Conservation (phyloP, 75 land plant genomes). For the Gnetum montanum region DNA sequence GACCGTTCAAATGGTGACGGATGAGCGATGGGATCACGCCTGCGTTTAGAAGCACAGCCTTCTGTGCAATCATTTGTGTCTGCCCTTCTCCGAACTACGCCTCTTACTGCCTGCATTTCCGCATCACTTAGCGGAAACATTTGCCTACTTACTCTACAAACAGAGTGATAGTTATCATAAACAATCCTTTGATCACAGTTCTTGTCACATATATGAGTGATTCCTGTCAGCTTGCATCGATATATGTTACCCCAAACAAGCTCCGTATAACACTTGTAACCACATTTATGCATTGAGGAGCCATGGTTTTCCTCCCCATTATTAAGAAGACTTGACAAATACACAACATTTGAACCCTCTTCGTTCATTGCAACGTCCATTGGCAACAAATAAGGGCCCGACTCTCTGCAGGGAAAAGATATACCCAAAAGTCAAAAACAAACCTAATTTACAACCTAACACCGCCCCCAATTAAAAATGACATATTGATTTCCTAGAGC, state of each 20-base stretch:
- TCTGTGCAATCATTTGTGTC: constrained; percentile 23
- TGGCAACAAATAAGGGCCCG: too few relatives aligned
- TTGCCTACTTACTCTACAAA: constrained; percentile 72
- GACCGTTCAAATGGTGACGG: constrained; percentile 65
- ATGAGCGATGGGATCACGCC: constrained; percentile 32
- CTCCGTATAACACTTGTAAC: constrained; percentile 60
- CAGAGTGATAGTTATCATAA: constrained; percentile 78
- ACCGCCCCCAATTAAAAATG: too few relatives aligned
- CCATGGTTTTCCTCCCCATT: constrained; percentile 29
- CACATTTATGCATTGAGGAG: constrained; percentile 89
- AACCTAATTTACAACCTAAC: too few relatives aligned
- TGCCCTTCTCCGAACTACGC: constrained; percentile 60
- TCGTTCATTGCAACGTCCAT: constrained; percentile 22
- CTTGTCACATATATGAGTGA: constrained; percentile 83
- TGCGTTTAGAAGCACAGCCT: constrained; percentile 46
- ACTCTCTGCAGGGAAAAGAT: too few relatives aligned
- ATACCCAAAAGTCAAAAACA: too few relatives aligned
- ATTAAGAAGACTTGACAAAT: constrained; percentile 58
- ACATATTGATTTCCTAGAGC: too few relatives aligned
- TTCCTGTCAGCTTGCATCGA: constrained; percentile 67
- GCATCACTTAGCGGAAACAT: constrained; percentile 49
- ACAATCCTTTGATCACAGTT: constrained; percentile 86
- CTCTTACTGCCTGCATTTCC: constrained; percentile 62
- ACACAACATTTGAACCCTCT: constrained; percentile 56
- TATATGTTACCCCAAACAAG: constrained; percentile 80